These are phyloP conservation scores for Bassia scoparia DNA, from an alignment of 148 eudicot species.

Conservation along the genomic window DNA sequence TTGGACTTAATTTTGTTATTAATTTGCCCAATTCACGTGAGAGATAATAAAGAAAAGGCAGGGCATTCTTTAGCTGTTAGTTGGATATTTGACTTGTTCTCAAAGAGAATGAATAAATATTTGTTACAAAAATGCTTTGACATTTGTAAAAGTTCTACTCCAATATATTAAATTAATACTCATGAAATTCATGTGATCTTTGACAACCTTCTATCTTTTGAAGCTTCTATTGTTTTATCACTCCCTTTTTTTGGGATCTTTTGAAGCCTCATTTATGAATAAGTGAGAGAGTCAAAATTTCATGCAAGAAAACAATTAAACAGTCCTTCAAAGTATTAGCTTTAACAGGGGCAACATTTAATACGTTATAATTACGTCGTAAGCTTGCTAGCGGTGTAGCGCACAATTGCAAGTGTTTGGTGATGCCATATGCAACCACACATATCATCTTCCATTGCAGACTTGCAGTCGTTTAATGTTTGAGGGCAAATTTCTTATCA, in stretches of 20 bases:
- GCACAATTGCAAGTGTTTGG: no score
- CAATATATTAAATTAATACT: background rate
- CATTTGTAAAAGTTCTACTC: background rate
- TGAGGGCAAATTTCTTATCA: no score
- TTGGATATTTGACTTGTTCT: conserved; percentile 1
- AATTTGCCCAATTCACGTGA: background rate
- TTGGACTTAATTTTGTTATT: background rate
- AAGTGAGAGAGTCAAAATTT: no score
- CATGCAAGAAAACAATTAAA: no score
- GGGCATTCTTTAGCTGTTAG: background rate
- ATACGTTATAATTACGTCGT: no score
- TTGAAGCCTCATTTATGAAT: no score
- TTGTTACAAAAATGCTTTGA: background rate
- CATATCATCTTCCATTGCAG: no score
- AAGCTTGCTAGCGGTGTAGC: no score
- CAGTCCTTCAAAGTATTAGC: no score
- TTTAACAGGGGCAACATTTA: no score
- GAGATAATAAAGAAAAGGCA: background rate
- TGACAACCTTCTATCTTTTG: background rate
- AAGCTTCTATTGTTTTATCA: background rate
- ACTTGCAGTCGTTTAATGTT: no score
- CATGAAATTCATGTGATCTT: conserved; percentile 6
- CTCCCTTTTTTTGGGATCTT: background rate
- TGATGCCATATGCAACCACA: no score
- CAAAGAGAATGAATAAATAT: conserved; percentile 10